Conservation (phyloP, 2,329 filamentous ascomycete species). For the Fusarium transvaalense region DNA sequence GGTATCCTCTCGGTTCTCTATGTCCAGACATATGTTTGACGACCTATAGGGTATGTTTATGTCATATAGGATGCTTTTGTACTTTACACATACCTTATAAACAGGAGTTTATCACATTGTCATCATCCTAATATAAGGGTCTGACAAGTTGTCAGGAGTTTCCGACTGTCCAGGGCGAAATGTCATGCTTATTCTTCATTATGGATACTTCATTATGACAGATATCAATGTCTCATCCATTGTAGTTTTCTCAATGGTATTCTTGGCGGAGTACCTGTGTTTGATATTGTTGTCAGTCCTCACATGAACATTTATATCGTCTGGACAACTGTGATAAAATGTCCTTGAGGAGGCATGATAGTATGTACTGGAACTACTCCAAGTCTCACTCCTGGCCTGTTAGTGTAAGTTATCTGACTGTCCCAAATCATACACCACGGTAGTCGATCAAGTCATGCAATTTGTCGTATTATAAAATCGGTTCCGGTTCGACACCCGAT, state of each 20-base stretch:
- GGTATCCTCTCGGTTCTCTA: no score
- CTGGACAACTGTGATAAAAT: background rate
- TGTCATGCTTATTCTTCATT: background rate
- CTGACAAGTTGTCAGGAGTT: conserved; percentile 59
- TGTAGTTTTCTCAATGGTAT: background rate
- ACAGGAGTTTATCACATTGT: background rate
- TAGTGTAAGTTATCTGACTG: conserved; percentile 61
- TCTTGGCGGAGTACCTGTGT: background rate
- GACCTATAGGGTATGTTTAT: no score
- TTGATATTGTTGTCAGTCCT: background rate
- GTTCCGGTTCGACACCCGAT: conserved; percentile 66
- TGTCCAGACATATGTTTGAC: no score
- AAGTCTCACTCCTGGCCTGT: conserved; percentile 53
- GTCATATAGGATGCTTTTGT: no score
- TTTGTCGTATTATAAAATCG: conserved; percentile 76
- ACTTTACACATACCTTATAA: background rate
- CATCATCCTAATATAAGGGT: background rate
- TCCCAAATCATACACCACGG: background rate
- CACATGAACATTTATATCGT: no score
- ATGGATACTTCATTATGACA: no score
- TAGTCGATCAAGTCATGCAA: conserved; percentile 50
- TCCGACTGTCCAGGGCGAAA: conserved; percentile 59
- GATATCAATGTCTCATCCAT: background rate
- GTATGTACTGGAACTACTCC: no score
- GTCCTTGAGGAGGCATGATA: no score